Evolutionary conservation across 73 alveolate species (phyloP).

Genomic region (Paramecium primaurelia): DNA sequence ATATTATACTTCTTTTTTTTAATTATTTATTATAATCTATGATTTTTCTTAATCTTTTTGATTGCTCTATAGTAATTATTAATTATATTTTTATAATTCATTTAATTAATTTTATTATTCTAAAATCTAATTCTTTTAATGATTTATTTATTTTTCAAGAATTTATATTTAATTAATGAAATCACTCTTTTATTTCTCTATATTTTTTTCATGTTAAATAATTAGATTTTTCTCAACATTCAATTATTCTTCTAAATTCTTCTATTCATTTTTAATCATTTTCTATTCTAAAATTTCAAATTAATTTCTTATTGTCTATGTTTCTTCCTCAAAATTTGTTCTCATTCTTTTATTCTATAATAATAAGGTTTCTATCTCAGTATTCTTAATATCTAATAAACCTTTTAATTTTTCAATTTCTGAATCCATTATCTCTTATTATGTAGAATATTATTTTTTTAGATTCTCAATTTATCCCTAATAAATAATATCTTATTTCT

Average conservation of each 20-base stretch:
- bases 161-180: background rate
- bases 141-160: background rate
- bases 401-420: conserved; percentile 36
- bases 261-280: conserved; percentile 4
- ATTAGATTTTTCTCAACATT: background rate
- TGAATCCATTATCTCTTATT: conserved; percentile 12
- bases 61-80: background rate
- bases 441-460: background rate
- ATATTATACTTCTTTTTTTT: background rate
- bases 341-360: conserved; percentile 18
- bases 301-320: background rate
- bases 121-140: background rate
- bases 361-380: conserved; percentile 28
- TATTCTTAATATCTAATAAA: conserved; percentile 32
- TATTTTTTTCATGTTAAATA: background rate
- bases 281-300: conserved; percentile 9
- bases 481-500: conserved; percentile 4
- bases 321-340: conserved; percentile 17
- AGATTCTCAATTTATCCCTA: background rate
- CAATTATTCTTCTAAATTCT: background rate
- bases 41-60: background rate
- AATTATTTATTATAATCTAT: background rate
- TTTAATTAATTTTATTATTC: background rate
- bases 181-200: background rate
- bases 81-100: background rate